A percentile compares a stretch with the other conserved stretches of the same genome.
Conservation (phyloP, 331 rosid species). For the Spiraea crenata region DNA sequence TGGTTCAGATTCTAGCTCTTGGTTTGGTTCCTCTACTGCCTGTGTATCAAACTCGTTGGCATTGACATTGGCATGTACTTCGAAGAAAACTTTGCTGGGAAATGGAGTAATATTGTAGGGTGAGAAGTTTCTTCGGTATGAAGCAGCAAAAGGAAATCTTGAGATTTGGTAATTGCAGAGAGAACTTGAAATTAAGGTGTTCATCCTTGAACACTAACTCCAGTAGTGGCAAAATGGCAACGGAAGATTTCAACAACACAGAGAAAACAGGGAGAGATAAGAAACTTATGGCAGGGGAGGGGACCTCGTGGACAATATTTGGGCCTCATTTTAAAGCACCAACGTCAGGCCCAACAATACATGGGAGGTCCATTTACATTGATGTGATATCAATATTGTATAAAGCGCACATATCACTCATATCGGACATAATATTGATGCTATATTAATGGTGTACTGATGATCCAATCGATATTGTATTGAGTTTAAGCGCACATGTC, state of each 20-base stretch:
- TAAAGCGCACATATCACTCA: too few species aligned
- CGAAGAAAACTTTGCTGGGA: constrained; percentile 24
- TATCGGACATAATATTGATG: too few species aligned
- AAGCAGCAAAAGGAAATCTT: constrained; percentile 25
- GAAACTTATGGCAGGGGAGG: constrained; percentile 21
- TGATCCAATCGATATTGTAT: too few species aligned
- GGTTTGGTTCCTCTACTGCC: constrained; percentile 34
- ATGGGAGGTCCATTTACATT: not conserved
- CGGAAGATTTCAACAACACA: not conserved
- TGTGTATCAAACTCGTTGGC: constrained; percentile 54
- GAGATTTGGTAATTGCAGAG: constrained; percentile 38
- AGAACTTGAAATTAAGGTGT: constrained; percentile 43
- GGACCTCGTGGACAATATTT: not conserved
- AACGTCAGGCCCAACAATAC: too few species aligned
- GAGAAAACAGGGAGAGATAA: constrained; percentile 26
- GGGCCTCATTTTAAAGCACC: not conserved
- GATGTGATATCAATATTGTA: too few species aligned
- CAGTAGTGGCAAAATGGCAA: not conserved
- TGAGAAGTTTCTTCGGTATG: constrained; percentile 21
- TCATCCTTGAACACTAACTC: constrained; percentile 30
- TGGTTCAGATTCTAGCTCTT: constrained; percentile 33
- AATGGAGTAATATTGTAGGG: constrained; percentile 4
- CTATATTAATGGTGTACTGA: too few species aligned
- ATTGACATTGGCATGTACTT: constrained; percentile 58
- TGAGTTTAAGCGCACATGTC: too few species aligned